Evolutionary conservation across 1,284 basidiomycete species (phyloP), one percentile per base, ranked within the genome.

Genomic region (Acaromyces ingoldii): DNA sequence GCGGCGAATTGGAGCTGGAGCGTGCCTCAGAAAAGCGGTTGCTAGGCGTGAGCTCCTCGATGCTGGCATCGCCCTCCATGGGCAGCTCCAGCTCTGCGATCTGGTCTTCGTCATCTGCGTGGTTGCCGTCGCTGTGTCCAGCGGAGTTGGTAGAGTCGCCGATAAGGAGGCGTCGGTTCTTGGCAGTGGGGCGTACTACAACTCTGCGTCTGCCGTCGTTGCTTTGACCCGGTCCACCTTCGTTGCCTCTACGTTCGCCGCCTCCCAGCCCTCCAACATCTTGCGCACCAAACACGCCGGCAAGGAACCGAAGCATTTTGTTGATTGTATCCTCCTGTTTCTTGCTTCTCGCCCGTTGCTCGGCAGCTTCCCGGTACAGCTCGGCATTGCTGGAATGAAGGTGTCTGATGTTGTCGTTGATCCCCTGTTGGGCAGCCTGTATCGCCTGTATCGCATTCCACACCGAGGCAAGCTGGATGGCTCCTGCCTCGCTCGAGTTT

Each of bases 291-390:
- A 97, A 97, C 1, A 96, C 86, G 25, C 90, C 85, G 17, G 91
- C 91, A 45, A 98, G 78, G 77, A 98, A 97, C 56, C 90, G 87
- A 58, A 98, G 81, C 59, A 98, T 96, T 53, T 89, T 82, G 72
- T 95, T 91, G 72, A 97, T 91, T n/a, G 91, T 96, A 75, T 97
- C 92, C 69, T 95, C 88, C 64, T 95, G 91, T 68, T 89, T 89
- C 69, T 89, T 85, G 69, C 91, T 85, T 53, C 86, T 82, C 62
- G 87, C 84, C 7, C 88, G 79, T 3, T 88, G 84, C 33, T 85
- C 81, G 62, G 91, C 79, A 0, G 90, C 86, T 70, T 98, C 91
- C 70, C 91, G 85, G 92, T 93, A 98, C 4, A 98, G 77, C 34
- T 86, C 80, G 65, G 91, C 85, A 72, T 97, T 96, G 9, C 86